A percentile compares a stretch with the other conserved stretches of the same genome.
phyloP scores from a whole-genome alignment of 768 basidiomycete genomes.

The Russula vinacea region DNA sequence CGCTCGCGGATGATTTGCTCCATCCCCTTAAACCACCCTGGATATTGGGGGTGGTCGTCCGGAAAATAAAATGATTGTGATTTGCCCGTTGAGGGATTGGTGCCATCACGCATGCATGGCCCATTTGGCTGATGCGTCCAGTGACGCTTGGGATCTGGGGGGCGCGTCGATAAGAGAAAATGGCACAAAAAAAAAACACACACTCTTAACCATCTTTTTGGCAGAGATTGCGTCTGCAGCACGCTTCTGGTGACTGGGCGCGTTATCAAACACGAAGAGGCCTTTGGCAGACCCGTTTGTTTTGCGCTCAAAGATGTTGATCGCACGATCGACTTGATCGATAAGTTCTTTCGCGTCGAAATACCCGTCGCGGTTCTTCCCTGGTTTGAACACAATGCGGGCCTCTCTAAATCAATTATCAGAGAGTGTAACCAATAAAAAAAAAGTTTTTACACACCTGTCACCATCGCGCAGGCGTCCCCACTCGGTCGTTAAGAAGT shows the following conservation, averaged over 20 bases:
- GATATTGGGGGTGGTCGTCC: neutral
- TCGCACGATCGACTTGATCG: neutral
- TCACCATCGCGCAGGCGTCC: neutral
- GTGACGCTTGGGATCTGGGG: neutral
- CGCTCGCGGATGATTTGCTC: neutral
- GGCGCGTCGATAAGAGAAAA: too few relatives aligned
- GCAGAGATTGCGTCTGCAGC: neutral
- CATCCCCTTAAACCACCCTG: neutral
- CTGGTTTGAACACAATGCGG: neutral
- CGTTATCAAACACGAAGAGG: neutral
- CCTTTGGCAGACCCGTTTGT: neutral
- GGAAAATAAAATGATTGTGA: neutral
- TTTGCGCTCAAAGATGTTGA: neutral
- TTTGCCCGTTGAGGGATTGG: neutral
- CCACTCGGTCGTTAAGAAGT: neutral
- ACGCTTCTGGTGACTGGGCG: neutral
- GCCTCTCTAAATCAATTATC: neutral
- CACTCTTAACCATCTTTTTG: neutral
- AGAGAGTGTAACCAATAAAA: neutral
- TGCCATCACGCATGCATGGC: neutral
- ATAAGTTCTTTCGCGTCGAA: neutral
- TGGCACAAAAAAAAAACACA: too few relatives aligned
- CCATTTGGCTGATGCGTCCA: neutral
- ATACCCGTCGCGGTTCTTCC: neutral
- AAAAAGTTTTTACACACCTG: neutral